Conservation (phyloP, 2,329 filamentous ascomycete genomes). For the Arachnomyces sp. region DNA sequence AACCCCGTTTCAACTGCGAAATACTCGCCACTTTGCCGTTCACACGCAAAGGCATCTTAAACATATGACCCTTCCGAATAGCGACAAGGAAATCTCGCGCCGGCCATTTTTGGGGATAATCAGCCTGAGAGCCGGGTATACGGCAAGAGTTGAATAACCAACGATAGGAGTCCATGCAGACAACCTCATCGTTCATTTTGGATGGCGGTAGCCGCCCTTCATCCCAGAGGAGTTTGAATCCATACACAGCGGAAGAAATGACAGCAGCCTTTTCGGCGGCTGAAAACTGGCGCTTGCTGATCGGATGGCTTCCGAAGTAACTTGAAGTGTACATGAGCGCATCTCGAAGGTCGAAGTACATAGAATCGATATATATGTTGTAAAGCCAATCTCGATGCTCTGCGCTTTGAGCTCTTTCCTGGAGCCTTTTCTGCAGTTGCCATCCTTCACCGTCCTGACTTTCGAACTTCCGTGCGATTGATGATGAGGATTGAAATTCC, state of each 20-base stretch:
- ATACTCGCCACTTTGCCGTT: too few species aligned
- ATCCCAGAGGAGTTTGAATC: conserved; percentile 1
- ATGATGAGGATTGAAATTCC: conserved; percentile 4
- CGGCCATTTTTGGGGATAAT: too few species aligned
- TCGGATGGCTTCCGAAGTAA: conserved; percentile 5
- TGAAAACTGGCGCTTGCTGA: neutral
- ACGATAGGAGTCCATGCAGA: conserved; percentile 6
- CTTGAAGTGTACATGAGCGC: neutral
- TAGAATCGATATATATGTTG: conserved; percentile 1
- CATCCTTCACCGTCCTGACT: conserved; percentile 6
- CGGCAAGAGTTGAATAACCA: conserved; percentile 4
- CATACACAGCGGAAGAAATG: neutral
- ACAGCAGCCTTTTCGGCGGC: neutral
- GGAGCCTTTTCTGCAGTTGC: conserved; percentile 11
- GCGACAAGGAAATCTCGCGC: too few species aligned
- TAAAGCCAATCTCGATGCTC: conserved; percentile 5
- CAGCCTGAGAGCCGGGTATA: too few species aligned
- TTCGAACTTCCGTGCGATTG: conserved; percentile 6
- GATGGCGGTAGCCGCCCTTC: neutral
- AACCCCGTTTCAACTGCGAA: too few species aligned
- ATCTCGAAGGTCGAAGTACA: conserved; percentile 1
- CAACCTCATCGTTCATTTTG: conserved; percentile 3
- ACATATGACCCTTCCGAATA: too few species aligned
- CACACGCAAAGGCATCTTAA: too few species aligned
- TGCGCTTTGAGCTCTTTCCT: conserved; percentile 2